Evolutionary conservation across 2,329 filamentous ascomycete species (phyloP), one percentile per base, ranked within the genome.

Genomic region (Aspergillus udagawae): DNA sequence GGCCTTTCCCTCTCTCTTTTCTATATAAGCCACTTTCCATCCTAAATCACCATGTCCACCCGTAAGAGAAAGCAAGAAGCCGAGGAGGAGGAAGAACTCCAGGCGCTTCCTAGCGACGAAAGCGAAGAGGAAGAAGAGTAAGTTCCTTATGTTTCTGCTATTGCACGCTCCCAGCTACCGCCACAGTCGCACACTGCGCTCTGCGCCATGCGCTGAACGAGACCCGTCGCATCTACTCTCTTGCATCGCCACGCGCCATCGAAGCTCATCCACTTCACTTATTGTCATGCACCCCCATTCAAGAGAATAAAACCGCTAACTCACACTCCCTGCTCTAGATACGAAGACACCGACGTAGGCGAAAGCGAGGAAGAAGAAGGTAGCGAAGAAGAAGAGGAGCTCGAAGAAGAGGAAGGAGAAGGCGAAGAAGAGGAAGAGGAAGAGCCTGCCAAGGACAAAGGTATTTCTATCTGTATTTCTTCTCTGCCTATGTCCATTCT

Each of bases 71-170:
- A 78, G 71, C 75, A 77, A 60, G 78, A 81, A 29, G 70, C 76
- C 21, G 77, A 79, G 52, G 79, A 79, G 41, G 77, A 73, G 56
- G 74, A 77, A 54, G 75, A 79, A 62, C 72, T 82, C 4, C 74
- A 77, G 57, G 74, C 75, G 35, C 74, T 80, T 42, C 78, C 79
- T 53, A 80, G 79, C 10, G 77, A 79, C 48, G 79, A 80, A 49
- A 77, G 79, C 32, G 77, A 79, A 58, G 79, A 79, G 57, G 78
- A 80, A 72, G 78, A 80, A 65, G 78, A 80, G 77, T 79, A 70
- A 74, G 73, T 69, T n/a, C 28, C 53, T 52, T 28, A 49, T 52
- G 58, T 60, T 61, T 20, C 5, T 23, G 12, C 29, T 8, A 6
- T 28, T 35, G n/a, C 27, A 35, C 27, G n/a, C 20, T n/a, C 3